Base-by-base conservation (phyloP, 768 basidiomycete genomes). In the Strobilomyces dryophilus region DNA sequence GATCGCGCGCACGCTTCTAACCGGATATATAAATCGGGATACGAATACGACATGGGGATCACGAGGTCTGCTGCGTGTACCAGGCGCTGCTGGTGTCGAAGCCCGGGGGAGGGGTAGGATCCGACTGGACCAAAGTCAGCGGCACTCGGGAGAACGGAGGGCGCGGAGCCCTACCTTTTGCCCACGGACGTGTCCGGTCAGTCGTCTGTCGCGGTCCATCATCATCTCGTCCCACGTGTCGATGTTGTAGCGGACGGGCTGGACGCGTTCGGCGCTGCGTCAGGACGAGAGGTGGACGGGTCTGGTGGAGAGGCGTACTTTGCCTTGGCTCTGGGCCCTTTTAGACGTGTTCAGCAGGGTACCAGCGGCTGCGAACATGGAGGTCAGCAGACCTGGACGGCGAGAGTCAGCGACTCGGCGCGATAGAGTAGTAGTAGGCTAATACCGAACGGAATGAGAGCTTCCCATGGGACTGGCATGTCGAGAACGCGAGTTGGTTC, bases 391-490 rank as follows among this genome's bases (percentile, higher is more conserved):
- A 73, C 84, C 92, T 95, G 45, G 14, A 26, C 39, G 8, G n/a
- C 1, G 15, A 29, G 4, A 10, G 37, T 64, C 40, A 54, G 66
- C 40, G 51, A 40, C 17, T 26, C 41, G 35, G 1, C n/a, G n/a
- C 29, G 20, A 8, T 26, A 9, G 24, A 4, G 24, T 5, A 31
- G 8, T 0, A 2, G 15, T 6, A 8, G 2, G 0, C 10, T 9
- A 20, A 46, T 47, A 94, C 95, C 95, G 66, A 95, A 94, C 44
- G 95, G 95, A 76, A 98, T 90, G 62, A 98, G 81, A 47, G 95
- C 93, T 76, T 98, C 94, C 87, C 90, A 98, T 61, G 94, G 95
- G 62, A 97, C 87, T 51, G 95, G 95, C 95, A 95, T 95, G 61
- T 59, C 77, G 68, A 42, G n/a, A 2, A 20, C 18, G 45, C 46